Conservation (phyloP, 805 yeast genomes). For the Hyphopichia homilentoma region DNA sequence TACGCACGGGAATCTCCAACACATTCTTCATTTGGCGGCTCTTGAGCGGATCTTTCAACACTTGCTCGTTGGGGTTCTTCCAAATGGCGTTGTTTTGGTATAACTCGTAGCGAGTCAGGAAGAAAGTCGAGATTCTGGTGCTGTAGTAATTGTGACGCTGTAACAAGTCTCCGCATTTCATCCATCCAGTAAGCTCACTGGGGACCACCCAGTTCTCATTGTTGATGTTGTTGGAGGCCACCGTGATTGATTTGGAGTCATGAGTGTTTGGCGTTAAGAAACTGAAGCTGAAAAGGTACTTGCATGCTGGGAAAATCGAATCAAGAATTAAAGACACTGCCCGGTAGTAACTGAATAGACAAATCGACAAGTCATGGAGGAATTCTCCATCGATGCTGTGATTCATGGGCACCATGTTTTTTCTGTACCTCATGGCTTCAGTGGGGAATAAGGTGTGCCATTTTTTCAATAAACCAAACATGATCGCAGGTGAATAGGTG, state of each 20-base stretch:
- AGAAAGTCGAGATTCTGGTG: slow-evolving; percentile 19
- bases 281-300: slow-evolving; percentile 18
- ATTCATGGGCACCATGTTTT: not conserved
- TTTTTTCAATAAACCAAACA: slow-evolving; percentile 14
- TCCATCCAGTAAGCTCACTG: no score
- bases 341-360: slow-evolving; percentile 18
- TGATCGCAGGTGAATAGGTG: slow-evolving; percentile 14
- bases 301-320: slow-evolving; percentile 17
- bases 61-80: slow-evolving; percentile 10
- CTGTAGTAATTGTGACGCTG: slow-evolving; percentile 23
- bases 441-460: slow-evolving; percentile 20
- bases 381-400: slow-evolving; percentile 1
- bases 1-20: slow-evolving; percentile 5
- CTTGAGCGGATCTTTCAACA: slow-evolving; percentile 8
- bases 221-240: slow-evolving; percentile 4
- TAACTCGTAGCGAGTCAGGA: slow-evolving; percentile 15
- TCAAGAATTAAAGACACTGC: slow-evolving; percentile 19
- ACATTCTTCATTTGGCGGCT: slow-evolving; percentile 12
- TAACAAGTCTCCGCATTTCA: no score
- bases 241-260: slow-evolving; percentile 6
- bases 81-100: slow-evolving; percentile 15
- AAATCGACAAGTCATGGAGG: slow-evolving; percentile 13
- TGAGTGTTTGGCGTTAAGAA: slow-evolving; percentile 13
- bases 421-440: slow-evolving; percentile 9
- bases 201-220: slow-evolving; percentile 2